A percentile compares a stretch with the other conserved stretches of the same genome.
Conservation (phyloP, 257 asterid species). For the Oldenlandia corymbosa region DNA sequence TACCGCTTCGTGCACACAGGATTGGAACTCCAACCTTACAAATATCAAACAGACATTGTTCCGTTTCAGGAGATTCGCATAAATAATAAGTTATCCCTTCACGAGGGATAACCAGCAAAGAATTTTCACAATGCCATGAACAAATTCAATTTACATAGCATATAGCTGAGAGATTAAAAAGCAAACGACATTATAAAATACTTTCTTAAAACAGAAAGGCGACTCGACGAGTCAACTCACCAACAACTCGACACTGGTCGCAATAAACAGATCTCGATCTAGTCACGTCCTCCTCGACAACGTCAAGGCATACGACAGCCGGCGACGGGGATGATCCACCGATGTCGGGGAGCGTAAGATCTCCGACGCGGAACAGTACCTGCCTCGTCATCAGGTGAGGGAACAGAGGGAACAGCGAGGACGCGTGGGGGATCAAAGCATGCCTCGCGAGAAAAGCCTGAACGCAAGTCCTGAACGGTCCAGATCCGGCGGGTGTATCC, state of each 20-base stretch:
- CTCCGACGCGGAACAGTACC: constrained; percentile 79
- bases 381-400: constrained; percentile 89
- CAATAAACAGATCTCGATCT: constrained; percentile 91
- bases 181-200: no score
- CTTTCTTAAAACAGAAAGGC: constrained; percentile 12
- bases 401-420: constrained; percentile 72
- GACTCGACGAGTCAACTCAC: constrained; percentile 59
- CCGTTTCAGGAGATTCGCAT: background rate
- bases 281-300: constrained; percentile 88
- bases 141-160: background rate
- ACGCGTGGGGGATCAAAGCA: constrained; percentile 75
- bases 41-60: constrained; percentile 3
- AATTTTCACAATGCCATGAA: background rate
- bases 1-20: constrained; percentile 89
- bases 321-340: constrained; percentile 37
- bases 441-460: constrained; percentile 46
- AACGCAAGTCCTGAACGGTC: constrained; percentile 60
- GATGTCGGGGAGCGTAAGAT: constrained; percentile 35
- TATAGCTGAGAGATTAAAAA: constrained; percentile 4
- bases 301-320: constrained; percentile 63
- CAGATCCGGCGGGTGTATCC: constrained; percentile 21
- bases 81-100: background rate
- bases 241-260: constrained; percentile 98
- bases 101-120: background rate
- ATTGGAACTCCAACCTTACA: constrained; percentile 84